Evolutionary conservation across 2,329 filamentous ascomycete species (phyloP).

Genomic region (Monilinia polystroma): DNA sequence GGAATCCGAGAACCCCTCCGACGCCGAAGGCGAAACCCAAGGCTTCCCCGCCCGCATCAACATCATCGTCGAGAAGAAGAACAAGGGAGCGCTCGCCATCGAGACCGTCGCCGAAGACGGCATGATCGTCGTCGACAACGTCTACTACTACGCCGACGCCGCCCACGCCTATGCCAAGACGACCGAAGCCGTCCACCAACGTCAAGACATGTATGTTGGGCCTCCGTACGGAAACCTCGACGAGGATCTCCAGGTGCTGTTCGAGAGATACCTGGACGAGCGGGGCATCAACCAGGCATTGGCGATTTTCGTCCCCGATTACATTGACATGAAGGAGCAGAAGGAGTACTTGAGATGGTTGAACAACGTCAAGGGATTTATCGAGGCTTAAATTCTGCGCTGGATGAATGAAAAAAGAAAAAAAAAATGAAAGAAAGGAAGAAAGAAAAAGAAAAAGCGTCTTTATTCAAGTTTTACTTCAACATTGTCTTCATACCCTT

Average conservation of each 20-base stretch:
- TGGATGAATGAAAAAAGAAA: background rate
- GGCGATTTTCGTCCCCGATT: constrained; percentile 89
- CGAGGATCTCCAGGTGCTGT: constrained; percentile 87
- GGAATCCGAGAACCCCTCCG: constrained; percentile 54
- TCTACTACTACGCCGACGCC: constrained; percentile 80
- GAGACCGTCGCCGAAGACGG: constrained; percentile 86
- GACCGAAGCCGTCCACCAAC: constrained; percentile 73
- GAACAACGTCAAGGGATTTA: constrained; percentile 79
- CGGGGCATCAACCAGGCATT: constrained; percentile 84
- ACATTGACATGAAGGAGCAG: constrained; percentile 98
- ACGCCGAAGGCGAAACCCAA: constrained; percentile 50
- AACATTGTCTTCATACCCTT: constrained; percentile 31
- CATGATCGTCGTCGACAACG: constrained; percentile 81
- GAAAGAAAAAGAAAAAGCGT: constrained; percentile 5
- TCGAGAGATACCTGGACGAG: constrained; percentile 94
- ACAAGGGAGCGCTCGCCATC: constrained; percentile 81
- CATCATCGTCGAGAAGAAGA: constrained; percentile 84
- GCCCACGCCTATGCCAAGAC: constrained; percentile 73
- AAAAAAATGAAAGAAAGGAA: too few relatives aligned
- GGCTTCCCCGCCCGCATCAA: constrained; percentile 79
- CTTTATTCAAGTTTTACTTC: constrained; percentile 26
- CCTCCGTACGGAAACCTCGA: constrained; percentile 93
- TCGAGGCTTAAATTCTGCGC: constrained; percentile 58
- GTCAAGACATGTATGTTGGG: constrained; percentile 80
- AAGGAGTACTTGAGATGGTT: constrained; percentile 93